These are phyloP conservation scores for Pseudevernia furfuracea DNA, from an alignment of 495 filamentous ascomycete species.

Conservation along the genomic window DNA sequence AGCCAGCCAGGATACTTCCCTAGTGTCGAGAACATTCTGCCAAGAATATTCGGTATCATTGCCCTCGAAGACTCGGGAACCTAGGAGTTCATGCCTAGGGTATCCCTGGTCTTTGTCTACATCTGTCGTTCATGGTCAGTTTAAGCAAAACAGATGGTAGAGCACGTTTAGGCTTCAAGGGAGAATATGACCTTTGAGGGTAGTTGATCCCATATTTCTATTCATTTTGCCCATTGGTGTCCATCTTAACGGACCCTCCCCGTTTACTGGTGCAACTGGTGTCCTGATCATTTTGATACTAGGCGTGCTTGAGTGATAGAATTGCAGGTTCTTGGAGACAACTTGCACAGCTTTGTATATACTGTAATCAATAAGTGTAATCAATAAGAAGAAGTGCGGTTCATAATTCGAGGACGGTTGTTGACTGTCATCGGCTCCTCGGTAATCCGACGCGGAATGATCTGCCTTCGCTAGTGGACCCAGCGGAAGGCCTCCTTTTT, in stretches of 20 bases:
- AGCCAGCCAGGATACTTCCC: constrained; percentile 3
- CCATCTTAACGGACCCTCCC: not conserved
- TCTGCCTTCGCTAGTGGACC: no score
- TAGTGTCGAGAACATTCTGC: constrained; percentile 1
- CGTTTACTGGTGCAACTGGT: not conserved
- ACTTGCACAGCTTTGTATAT: not conserved
- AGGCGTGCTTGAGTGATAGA: not conserved
- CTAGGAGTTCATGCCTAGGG: constrained; percentile 7
- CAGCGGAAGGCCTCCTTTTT: no score
- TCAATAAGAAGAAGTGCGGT: not conserved
- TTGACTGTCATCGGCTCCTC: not conserved
- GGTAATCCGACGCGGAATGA: not conserved
- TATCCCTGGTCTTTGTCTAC: not conserved
- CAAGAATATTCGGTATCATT: not conserved
- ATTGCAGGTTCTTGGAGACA: not conserved
- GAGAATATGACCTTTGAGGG: not conserved
- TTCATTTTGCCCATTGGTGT: not conserved
- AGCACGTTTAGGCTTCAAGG: not conserved
- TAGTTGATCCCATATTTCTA: constrained; percentile 3
- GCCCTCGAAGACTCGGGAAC: constrained; percentile 3
- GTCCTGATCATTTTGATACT: constrained; percentile 6
- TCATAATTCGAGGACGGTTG: no score
- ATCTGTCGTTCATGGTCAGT: not conserved
- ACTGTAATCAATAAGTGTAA: no score
- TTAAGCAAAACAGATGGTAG: not conserved